These are phyloP conservation scores for Gracilariopsis chorda DNA, from an alignment of 23 red algal species.

Conservation along the genomic window DNA sequence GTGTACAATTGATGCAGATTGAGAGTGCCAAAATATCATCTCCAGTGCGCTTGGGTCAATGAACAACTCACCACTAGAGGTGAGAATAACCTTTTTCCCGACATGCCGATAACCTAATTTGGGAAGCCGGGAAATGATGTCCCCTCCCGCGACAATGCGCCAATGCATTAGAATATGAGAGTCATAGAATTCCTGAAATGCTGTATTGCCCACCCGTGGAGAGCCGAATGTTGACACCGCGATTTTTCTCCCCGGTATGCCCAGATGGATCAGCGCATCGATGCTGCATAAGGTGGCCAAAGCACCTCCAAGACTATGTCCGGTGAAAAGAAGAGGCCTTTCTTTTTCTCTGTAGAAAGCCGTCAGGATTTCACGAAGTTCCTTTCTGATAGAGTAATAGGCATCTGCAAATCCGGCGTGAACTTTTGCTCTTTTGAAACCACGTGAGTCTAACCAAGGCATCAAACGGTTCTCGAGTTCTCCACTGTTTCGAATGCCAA, in stretches of 20 bases:
- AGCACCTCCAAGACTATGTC: slow-evolving; percentile 79
- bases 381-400: slow-evolving; percentile 54
- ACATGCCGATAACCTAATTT: slow-evolving; percentile 75
- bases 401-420: slow-evolving; percentile 76
- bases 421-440: slow-evolving; percentile 35
- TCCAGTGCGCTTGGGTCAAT: slow-evolving; percentile 72
- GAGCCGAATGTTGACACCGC: slow-evolving; percentile 71
- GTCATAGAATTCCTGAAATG: slow-evolving; percentile 69
- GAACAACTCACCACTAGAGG: slow-evolving; percentile 55
- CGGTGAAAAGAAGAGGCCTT: slow-evolving; percentile 50
- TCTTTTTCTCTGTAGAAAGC: slow-evolving; percentile 35
- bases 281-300: slow-evolving; percentile 67
- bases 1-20: slow-evolving; percentile 35
- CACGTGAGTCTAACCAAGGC: neutral
- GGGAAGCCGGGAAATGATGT: slow-evolving; percentile 66
- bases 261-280: slow-evolving; percentile 34
- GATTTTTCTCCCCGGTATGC: slow-evolving; percentile 5
- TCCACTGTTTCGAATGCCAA: neutral
- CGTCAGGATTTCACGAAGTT: slow-evolving; percentile 17
- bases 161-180: slow-evolving; percentile 48
- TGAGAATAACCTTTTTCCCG: slow-evolving; percentile 63
- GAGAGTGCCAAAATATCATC: slow-evolving; percentile 71
- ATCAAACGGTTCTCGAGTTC: neutral
- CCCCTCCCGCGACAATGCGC: slow-evolving; percentile 62
- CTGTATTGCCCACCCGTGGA: slow-evolving; percentile 74